Percentiles rank a stretch among this genome's conserved stretches.
Evolutionary conservation across 768 basidiomycete species (phyloP).

Genomic region (Tylopilus vinaceipallidus): DNA sequence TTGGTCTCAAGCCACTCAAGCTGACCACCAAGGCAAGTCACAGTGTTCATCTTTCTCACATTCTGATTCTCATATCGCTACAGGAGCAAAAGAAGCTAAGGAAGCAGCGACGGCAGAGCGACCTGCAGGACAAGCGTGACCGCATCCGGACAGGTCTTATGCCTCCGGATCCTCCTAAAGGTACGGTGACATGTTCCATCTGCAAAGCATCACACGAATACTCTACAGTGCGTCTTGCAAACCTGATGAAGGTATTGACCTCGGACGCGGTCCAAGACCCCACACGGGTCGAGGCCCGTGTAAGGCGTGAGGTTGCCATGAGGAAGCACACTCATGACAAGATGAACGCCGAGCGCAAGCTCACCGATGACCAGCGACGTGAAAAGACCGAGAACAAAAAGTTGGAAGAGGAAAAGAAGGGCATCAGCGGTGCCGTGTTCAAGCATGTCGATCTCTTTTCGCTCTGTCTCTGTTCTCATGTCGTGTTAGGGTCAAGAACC

Average conservation of each 20-base stretch:
- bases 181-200: no score
- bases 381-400: constrained; percentile 90
- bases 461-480: neutral
- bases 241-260: constrained; percentile 96
- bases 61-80: neutral
- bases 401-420: constrained; percentile 84
- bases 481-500: constrained; percentile 66
- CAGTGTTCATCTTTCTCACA: neutral
- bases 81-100: constrained; percentile 97
- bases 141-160: constrained; percentile 93
- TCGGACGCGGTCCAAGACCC: constrained; percentile 97
- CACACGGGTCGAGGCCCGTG: constrained; percentile 94
- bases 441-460: constrained; percentile 58
- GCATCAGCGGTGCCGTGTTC: constrained; percentile 79
- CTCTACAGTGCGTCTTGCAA: constrained; percentile 78
- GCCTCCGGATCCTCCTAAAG: constrained; percentile 95
- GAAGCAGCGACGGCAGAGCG: constrained; percentile 81
- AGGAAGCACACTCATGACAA: constrained; percentile 88
- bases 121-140: constrained; percentile 92
- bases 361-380: constrained; percentile 84
- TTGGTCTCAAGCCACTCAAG: constrained; percentile 81
- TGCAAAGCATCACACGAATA: neutral
- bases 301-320: constrained; percentile 89
- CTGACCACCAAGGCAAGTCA: constrained; percentile 76
- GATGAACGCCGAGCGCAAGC: constrained; percentile 89